Conservation (phyloP, 1,284 basidiomycete genomes). For the Boletus mariae region DNA sequence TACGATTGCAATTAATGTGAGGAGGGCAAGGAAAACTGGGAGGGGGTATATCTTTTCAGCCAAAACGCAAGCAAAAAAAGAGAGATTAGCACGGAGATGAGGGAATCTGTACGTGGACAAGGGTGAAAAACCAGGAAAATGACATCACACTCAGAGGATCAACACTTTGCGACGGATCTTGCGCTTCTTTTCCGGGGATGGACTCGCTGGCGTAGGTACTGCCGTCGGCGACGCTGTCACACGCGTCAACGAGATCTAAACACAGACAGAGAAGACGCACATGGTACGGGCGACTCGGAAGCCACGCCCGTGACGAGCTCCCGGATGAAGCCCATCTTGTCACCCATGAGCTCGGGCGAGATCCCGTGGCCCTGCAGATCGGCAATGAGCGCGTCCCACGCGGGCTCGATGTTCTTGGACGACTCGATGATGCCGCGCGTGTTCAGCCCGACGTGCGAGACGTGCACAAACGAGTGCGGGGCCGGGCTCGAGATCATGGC, state of each 20-base stretch:
- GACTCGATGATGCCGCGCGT: constrained; percentile 65
- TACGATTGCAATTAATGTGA: constrained; percentile 15
- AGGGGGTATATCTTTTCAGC: constrained; percentile 12
- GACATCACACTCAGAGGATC: constrained; percentile 20
- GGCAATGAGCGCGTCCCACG: constrained; percentile 67
- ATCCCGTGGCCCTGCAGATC: constrained; percentile 64
- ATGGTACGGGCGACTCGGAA: constrained; percentile 9
- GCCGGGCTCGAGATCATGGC: constrained; percentile 74
- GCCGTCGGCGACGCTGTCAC: constrained; percentile 15
- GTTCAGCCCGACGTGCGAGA: constrained; percentile 83
- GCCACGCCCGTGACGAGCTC: constrained; percentile 50
- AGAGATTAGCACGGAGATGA: constrained; percentile 4
- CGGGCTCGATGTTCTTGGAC: constrained; percentile 70
- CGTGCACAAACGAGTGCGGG: constrained; percentile 78
- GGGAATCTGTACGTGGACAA: neutral
- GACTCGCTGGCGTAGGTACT: constrained; percentile 4
- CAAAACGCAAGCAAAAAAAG: constrained; percentile 5
- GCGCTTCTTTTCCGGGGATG: constrained; percentile 28
- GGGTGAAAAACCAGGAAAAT: neutral
- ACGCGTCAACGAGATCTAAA: constrained; percentile 4
- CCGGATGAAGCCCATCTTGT: constrained; percentile 66
- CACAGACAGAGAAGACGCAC: constrained; percentile 9
- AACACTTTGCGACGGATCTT: constrained; percentile 32
- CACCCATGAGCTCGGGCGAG: constrained; percentile 47
- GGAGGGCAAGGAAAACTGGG: neutral